Conservation (phyloP, 192 early-diverging fungal genomes). For the Coemansia sp. region DNA sequence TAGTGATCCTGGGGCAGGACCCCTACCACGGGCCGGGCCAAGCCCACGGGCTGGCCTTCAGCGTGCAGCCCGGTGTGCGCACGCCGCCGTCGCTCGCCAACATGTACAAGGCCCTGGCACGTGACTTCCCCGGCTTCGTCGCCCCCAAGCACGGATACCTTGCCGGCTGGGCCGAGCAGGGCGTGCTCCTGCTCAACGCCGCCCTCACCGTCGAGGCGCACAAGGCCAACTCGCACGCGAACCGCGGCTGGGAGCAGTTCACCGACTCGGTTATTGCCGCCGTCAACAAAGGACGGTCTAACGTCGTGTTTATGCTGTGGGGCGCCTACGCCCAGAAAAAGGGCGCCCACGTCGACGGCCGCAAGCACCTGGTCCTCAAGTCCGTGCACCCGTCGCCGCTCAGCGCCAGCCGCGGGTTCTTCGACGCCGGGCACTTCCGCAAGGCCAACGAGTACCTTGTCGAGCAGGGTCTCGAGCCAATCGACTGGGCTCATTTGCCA, state of each 20-base stretch:
- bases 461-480: constrained; percentile 18
- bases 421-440: constrained; percentile 83
- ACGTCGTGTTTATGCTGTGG: constrained; percentile 95
- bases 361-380: constrained; percentile 81
- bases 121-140: constrained; percentile 70
- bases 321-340: constrained; percentile 89
- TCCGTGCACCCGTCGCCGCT: constrained; percentile 91
- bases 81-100: constrained; percentile 88
- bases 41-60: constrained; percentile 92
- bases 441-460: constrained; percentile 85
- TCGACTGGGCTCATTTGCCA: constrained; percentile 40
- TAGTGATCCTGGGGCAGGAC: constrained; percentile 96
- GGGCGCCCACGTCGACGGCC: constrained; percentile 67
- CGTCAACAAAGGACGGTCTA: constrained; percentile 58
- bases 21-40: constrained; percentile 70
- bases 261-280: constrained; percentile 81
- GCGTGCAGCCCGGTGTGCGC: constrained; percentile 74
- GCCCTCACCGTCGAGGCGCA: constrained; percentile 80
- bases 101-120: constrained; percentile 81
- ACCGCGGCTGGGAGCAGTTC: constrained; percentile 83
- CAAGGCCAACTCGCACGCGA: constrained; percentile 78
- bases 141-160: constrained; percentile 77
- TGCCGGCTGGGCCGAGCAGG: constrained; percentile 79
- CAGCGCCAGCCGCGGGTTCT: constrained; percentile 83
- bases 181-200: constrained; percentile 90